Conservation (phyloP, 495 filamentous ascomycete genomes). For the Aspergillus incahuasiensis region DNA sequence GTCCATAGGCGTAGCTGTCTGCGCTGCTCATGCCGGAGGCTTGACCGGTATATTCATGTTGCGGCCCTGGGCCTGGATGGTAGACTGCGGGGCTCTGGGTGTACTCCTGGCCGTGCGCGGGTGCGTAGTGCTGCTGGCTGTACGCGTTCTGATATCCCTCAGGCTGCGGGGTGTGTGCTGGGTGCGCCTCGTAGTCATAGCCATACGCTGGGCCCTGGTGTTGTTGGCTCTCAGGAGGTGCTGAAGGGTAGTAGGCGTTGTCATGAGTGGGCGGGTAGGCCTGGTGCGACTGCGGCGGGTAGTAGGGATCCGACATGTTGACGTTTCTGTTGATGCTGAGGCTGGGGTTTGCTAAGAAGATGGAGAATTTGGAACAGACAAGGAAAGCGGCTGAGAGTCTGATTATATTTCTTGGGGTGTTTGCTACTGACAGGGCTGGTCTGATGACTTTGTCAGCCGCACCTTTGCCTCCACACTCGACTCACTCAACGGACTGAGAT, state of each 20-base stretch:
- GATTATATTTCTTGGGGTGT: not conserved
- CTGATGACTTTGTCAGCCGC: not conserved
- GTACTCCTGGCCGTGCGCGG: not conserved
- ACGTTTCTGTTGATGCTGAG: not conserved
- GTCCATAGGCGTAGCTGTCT: not conserved
- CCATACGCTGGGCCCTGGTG: conserved; percentile 17
- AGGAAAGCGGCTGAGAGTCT: not conserved
- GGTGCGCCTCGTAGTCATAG: conserved; percentile 16
- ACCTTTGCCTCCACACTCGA: not conserved
- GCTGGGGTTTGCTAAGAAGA: not conserved
- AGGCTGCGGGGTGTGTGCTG: not conserved
- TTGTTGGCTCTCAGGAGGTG: conserved; percentile 9
- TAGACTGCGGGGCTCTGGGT: conserved; percentile 6
- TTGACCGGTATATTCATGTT: conserved; percentile 7
- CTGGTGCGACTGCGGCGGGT: conserved; percentile 7
- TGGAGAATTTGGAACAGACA: not conserved
- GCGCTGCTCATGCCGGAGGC: not conserved
- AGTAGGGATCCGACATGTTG: conserved; percentile 17
- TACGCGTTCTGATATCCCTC: conserved; percentile 7
- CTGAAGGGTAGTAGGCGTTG: conserved; percentile 10
- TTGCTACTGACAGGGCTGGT: not conserved
- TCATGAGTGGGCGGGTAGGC: conserved; percentile 2
- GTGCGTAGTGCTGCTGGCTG: conserved; percentile 11
- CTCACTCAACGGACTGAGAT: not conserved
- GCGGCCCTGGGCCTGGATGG: not conserved